Evolutionary conservation across 495 filamentous ascomycete species (phyloP).

Genomic region (Usnea hakonensis): DNA sequence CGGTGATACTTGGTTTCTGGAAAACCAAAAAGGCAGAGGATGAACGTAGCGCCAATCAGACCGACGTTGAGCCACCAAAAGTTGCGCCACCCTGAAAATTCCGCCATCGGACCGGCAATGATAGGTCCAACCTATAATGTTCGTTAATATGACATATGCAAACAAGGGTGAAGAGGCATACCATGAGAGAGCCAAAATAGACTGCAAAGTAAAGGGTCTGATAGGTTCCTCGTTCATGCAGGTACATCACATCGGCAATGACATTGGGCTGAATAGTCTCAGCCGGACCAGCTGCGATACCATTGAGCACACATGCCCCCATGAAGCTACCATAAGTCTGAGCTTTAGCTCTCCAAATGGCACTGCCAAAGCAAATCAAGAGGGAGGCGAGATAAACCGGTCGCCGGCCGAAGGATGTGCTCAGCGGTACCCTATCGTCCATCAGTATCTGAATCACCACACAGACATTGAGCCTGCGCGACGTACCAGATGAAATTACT

Average conservation of each 20-base stretch:
- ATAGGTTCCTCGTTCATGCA: slow-evolving; percentile 58
- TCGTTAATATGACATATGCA: slow-evolving; percentile 27
- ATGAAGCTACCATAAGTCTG: slow-evolving; percentile 53
- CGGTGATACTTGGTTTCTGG: slow-evolving; percentile 57
- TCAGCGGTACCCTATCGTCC: slow-evolving; percentile 45
- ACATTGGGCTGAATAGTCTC: slow-evolving; percentile 53
- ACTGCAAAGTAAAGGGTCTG: slow-evolving; percentile 59
- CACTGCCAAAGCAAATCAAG: slow-evolving; percentile 46
- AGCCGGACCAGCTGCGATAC: slow-evolving; percentile 49
- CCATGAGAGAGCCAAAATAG: slow-evolving; percentile 40
- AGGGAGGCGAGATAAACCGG: slow-evolving; percentile 51
- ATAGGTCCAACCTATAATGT: slow-evolving; percentile 43
- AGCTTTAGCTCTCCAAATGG: slow-evolving; percentile 53
- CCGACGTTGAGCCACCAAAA: slow-evolving; percentile 54
- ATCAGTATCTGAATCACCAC: not conserved
- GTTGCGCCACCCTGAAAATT: slow-evolving; percentile 44
- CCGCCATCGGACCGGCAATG: slow-evolving; percentile 50
- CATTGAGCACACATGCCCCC: slow-evolving; percentile 53
- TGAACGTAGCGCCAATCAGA: slow-evolving; percentile 37
- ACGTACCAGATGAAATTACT: slow-evolving; percentile 54
- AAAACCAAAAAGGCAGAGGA: slow-evolving; percentile 48
- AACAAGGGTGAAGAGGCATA: slow-evolving; percentile 14
- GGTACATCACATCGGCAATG: slow-evolving; percentile 59
- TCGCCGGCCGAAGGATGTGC: slow-evolving; percentile 49
- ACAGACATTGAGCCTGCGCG: not conserved